Evolutionary conservation across 2,329 filamentous ascomycete species (phyloP), one percentile per base, ranked within the genome.

Genomic region (Trichoderma atrobrunneum): DNA sequence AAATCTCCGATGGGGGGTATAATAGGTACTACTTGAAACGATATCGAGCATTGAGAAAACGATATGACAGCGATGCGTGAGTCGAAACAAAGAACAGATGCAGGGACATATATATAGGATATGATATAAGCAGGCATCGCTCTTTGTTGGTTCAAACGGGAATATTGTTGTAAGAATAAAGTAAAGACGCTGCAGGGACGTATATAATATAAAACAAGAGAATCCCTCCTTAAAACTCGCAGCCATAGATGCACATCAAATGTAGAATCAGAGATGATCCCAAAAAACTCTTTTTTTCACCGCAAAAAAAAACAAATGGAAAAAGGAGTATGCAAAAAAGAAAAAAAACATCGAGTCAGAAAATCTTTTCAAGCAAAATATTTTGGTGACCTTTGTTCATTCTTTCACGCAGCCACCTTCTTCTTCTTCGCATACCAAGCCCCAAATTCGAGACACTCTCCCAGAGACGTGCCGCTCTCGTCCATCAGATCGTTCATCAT

Each of bases 381-480:
- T 10, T 26, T 26, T 21, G 26, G 14, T 26, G 21, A n/a, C 30
- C 32, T 43, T 67, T 12, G 28, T 59, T 48, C 34, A n/a, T 60
- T 26, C 26, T 54, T 26, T 69, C 57, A 69, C 6, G 28, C n/a
- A 30, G 21, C 11, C 57, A 36, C 36, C 57, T 69, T 71, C 66
- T 75, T 78, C 87, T 97, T 98, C 82, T 91, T 94, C 73, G 91
- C 97, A 80, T 91, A 96, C 85, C 95, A 98, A 80, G 94, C 96
- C 48, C 95, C 93, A 75, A 94, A 90, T 77, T 89, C 93, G 24
- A 98, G 83, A 81, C 94, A 97, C 81, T 98, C 95, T 62, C 95
- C 94, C 84, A 90, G 94, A 62, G 89, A 90, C 21, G 93, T 91
- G 24, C 93, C 93, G 70, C 90, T 91, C 73, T 95, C 91, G 79